phyloP scores from a whole-genome alignment of 202 grass and related monocot genomes.

The Saccharum hybrid region DNA sequence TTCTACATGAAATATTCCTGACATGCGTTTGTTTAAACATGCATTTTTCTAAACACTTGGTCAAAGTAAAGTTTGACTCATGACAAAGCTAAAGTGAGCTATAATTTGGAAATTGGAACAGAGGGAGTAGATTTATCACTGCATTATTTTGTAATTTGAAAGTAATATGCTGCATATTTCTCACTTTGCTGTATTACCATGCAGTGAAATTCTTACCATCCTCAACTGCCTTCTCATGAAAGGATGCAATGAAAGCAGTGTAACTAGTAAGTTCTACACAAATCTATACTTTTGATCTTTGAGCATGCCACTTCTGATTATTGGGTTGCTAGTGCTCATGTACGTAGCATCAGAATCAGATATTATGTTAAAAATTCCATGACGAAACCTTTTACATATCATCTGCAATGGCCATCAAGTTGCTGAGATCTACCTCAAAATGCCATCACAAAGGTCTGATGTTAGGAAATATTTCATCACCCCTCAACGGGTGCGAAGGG shows the following conservation, averaged over 20 bases:
- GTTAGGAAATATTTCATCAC: not conserved
- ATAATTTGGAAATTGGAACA: not conserved
- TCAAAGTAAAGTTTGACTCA: not conserved
- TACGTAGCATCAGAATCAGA: not conserved
- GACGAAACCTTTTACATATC: not conserved
- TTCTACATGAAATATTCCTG: not conserved
- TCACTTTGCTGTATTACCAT: constrained; percentile 35
- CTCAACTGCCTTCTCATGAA: constrained; percentile 52
- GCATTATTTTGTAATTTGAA: constrained; percentile 23
- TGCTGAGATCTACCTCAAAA: not conserved
- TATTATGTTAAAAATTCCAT: not conserved
- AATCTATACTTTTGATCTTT: constrained; percentile 11
- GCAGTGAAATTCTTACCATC: constrained; percentile 40
- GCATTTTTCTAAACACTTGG: not conserved
- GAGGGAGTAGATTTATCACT: not conserved
- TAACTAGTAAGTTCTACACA: constrained; percentile 42
- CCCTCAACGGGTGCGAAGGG: no score
- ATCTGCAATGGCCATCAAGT: not conserved
- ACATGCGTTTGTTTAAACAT: not conserved
- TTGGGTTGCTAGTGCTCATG: not conserved
- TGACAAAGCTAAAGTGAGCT: not conserved
- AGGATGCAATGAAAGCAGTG: constrained; percentile 41
- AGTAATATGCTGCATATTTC: constrained; percentile 16
- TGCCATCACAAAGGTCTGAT: not conserved
- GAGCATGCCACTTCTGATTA: not conserved